A percentile compares a stretch with the other conserved stretches of the same genome.
Conservation (phyloP, 2,329 filamentous ascomycete genomes). For the Talaromyces sp. region DNA sequence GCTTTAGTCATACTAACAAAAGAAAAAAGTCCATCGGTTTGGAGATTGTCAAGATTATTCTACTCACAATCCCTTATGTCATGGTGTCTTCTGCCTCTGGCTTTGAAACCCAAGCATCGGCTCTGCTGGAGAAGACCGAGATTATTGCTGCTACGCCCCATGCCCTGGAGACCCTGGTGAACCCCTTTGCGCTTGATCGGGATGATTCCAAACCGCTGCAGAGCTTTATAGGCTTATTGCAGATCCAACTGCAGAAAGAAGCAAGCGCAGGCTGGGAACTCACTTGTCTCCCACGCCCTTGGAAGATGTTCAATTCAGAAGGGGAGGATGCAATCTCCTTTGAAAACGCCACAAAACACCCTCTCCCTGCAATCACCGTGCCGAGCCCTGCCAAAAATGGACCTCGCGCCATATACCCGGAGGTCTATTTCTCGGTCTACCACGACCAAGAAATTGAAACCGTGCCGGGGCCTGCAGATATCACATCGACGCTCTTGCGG, state of each 20-base stretch:
- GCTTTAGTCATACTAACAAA: not conserved
- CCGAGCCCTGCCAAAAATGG: slow-evolving; percentile 73
- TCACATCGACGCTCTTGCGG: slow-evolving; percentile 77
- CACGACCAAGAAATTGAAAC: slow-evolving; percentile 81
- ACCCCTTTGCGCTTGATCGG: slow-evolving; percentile 65
- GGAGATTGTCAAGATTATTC: slow-evolving; percentile 93
- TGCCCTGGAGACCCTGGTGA: slow-evolving; percentile 76
- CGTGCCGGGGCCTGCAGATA: slow-evolving; percentile 70
- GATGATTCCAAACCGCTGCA: slow-evolving; percentile 58
- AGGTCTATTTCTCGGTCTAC: slow-evolving; percentile 92
- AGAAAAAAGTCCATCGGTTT: slow-evolving; percentile 54
- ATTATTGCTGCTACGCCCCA: slow-evolving; percentile 89
- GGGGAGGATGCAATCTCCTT: slow-evolving; percentile 53
- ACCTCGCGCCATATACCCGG: slow-evolving; percentile 75
- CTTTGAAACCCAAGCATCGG: slow-evolving; percentile 67
- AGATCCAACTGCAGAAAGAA: slow-evolving; percentile 79
- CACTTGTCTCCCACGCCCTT: slow-evolving; percentile 56
- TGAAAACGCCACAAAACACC: slow-evolving; percentile 63
- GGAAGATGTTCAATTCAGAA: slow-evolving; percentile 38
- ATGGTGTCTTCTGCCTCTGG: slow-evolving; percentile 68
- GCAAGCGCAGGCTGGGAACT: slow-evolving; percentile 71
- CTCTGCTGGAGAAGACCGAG: slow-evolving; percentile 87
- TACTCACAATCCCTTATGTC: slow-evolving; percentile 88
- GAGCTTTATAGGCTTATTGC: slow-evolving; percentile 75
- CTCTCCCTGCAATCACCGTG: slow-evolving; percentile 70